Base-by-base conservation (phyloP, 768 basidiomycete species). In the Kockovaella imperatae region DNA sequence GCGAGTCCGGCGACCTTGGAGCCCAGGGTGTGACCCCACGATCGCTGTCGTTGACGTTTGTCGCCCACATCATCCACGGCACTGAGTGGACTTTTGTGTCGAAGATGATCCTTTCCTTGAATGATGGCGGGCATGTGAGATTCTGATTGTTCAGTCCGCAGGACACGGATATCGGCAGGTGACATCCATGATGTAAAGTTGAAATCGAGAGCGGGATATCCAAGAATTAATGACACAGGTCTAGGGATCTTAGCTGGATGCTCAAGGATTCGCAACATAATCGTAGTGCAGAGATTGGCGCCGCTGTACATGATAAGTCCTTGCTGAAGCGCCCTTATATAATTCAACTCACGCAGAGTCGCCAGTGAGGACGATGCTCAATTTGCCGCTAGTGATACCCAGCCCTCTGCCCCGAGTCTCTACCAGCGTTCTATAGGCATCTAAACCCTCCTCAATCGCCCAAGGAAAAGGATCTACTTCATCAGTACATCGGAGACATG, bases 151-250 rank as follows among this genome's bases (percentile, higher is more conserved):
- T 97, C 91, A 2, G 84, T 80, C 45, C 84, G 80, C 13, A 97
- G 75, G 24, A 93, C 84, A 4, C 80, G 82, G 47, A 96, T 76
- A 68, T 96, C 82, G 17, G 78, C 78, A 7, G 82, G 71, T 10
- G 73, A 81, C 73, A 74, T 74, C 93, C 93, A 97, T 18, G 90
- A 93, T 0, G 88, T 89, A 63, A 93, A 96, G 69, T 97, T 96
- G 75, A 99, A 97, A 70, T 97, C 91, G 36, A 97, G 78, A 21
- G 85, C 86, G 0, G 91, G 80, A 70, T 97, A 99, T 57, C 81
- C 87, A 45, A 93, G 79, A 24, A 95, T 82, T 49, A 97, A 76
- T 1, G 86, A 85, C 31, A 83, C 73, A 1, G 95, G 95, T 15
- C 79, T 75, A 1, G 83, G 84, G 26, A 93, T 75, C 18, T 68